Percentiles rank a stretch among this genome's conserved stretches.
Conservation (phyloP, 139 green algal genomes). For the Closterium sp. region DNA sequence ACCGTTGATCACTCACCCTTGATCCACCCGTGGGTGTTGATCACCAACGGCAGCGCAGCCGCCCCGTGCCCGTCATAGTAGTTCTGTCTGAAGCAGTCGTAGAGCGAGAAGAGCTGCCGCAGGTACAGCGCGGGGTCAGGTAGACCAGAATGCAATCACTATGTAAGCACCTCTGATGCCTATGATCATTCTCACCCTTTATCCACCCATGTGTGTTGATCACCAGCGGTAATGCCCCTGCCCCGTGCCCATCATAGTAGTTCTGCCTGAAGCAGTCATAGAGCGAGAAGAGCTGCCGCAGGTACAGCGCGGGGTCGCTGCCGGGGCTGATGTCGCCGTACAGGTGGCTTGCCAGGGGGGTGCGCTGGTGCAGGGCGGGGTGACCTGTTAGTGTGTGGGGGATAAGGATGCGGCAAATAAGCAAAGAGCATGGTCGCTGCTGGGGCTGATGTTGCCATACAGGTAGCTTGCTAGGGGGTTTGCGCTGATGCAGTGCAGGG, state of each 20-base stretch:
- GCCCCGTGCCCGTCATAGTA: too few relatives aligned
- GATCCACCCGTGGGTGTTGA: constrained; percentile 39
- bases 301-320: constrained; percentile 19
- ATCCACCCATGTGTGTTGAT: constrained; percentile 37
- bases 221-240: constrained; percentile 12
- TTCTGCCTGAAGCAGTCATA: constrained; percentile 22
- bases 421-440: too few relatives aligned
- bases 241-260: not conserved
- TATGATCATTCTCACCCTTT: constrained; percentile 4
- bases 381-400: too few relatives aligned
- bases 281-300: not conserved
- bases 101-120: too few relatives aligned
- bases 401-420: too few relatives aligned
- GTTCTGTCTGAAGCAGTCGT: too few relatives aligned
- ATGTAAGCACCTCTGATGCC: too few relatives aligned
- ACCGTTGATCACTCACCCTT: not conserved
- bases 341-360: not conserved
- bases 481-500: too few relatives aligned
- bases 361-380: too few relatives aligned
- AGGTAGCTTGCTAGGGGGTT: not conserved
- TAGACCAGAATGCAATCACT: too few relatives aligned
- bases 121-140: too few relatives aligned
- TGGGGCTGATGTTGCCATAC: too few relatives aligned
- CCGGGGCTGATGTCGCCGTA: constrained; percentile 29
- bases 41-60: constrained; percentile 20